These are phyloP conservation scores for Ganoderma meredithae DNA, from an alignment of 1,284 basidiomycete species.

Conservation along the genomic window DNA sequence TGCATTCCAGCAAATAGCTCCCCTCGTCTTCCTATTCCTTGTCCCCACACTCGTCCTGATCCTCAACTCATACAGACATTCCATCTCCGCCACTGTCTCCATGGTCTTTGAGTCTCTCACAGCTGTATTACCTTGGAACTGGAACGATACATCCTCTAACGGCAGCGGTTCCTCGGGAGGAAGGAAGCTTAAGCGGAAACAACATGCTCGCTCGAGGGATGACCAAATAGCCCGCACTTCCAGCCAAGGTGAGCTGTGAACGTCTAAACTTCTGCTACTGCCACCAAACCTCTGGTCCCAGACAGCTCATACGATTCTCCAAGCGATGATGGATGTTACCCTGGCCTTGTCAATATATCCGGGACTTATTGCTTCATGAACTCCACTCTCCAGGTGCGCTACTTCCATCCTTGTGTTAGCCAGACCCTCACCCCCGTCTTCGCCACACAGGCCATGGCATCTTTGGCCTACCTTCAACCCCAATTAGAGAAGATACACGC, in stretches of 20 bases:
- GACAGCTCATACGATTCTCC: constrained; percentile 27
- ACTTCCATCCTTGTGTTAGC: not conserved
- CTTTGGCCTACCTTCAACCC: constrained; percentile 77
- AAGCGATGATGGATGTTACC: constrained; percentile 65
- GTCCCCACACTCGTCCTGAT: constrained; percentile 57
- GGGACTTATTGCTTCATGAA: constrained; percentile 97
- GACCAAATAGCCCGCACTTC: constrained; percentile 53
- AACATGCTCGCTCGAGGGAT: constrained; percentile 56
- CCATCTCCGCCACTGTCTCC: constrained; percentile 46
- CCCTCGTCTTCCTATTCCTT: constrained; percentile 60
- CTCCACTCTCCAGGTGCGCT: constrained; percentile 84
- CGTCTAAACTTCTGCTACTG: not conserved
- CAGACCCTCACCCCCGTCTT: constrained; percentile 11
- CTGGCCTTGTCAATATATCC: constrained; percentile 92
- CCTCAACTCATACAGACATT: constrained; percentile 44
- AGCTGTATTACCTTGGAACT: constrained; percentile 65
- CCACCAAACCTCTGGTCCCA: constrained; percentile 7
- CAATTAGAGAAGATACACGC: constrained; percentile 77
- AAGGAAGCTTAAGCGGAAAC: constrained; percentile 55
- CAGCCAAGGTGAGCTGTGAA: constrained; percentile 26
- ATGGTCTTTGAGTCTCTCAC: constrained; percentile 67
- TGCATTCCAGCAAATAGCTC: constrained; percentile 57
- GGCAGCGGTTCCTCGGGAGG: constrained; percentile 44
- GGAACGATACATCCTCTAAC: constrained; percentile 46
- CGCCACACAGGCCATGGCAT: constrained; percentile 75